Base-by-base conservation (phyloP, 2,329 filamentous ascomycete genomes). In the Botrytis byssoidea region DNA sequence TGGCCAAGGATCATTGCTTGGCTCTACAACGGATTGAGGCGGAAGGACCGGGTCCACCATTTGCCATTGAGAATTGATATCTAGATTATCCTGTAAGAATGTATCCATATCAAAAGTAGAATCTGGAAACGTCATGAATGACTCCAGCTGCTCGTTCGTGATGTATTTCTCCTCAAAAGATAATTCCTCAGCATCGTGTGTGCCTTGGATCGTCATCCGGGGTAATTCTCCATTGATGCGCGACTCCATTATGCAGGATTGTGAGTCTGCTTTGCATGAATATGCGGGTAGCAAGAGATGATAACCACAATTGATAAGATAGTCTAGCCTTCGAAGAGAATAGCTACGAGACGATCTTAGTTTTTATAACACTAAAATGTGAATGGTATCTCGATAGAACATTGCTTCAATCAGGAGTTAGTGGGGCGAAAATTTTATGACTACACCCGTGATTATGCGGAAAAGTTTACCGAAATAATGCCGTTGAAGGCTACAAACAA, bases 381-480 rank as follows among this genome's bases (percentile, higher is more conserved):
- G 32, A 67, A 51, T 40, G 35, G 35, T 42, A 22, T 55, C 35
- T 68, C 14, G 25, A 29, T 55, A 25, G 35, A 68, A 40, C n/a
- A n/a, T 25, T 40, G 25, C 46, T 37, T 68, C 65, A 55, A 55
- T 67, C 22, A 51, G 32, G 46, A 20, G 22, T 40, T 68, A 42
- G 66, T 69, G 66, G 66, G 48, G 66, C 37, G 37, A 69, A 57
- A 44, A 57, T 69, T 69, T 69, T 42, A 69, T 42, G 35, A 69
- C 37, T 14, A 16, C 35, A 42, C 35, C 37, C 66, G 66, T 69
- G 66, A 69, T 42, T 57, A 25, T 42, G 66, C 18, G 48, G 22
- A 68, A 42, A 5, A 42, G 25, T 42, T 18, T 57, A 57, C 66
- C 66, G 66, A 69, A 12, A 57, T 69, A 69, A 57, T 69, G 35